Evolutionary conservation across 108 stramenopile genomes (phyloP).

Genomic region (Pseudonitzschia delicatissima): DNA sequence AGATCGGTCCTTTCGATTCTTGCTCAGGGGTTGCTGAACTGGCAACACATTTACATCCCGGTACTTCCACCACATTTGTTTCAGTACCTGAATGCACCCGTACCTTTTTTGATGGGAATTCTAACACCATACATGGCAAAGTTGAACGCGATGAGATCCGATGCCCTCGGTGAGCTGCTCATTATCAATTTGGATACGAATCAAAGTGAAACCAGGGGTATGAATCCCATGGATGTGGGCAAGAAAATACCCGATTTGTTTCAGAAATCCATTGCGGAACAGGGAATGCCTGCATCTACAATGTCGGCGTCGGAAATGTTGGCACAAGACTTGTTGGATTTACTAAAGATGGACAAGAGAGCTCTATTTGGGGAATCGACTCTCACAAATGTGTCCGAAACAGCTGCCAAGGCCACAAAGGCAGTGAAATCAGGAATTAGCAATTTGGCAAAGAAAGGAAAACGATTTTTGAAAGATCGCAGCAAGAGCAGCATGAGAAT

Average conservation of each 20-base stretch:
- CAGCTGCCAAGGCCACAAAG: conserved; percentile 59
- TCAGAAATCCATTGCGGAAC: conserved; percentile 9
- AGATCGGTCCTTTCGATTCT: conserved; percentile 63
- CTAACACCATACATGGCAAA: conserved; percentile 25
- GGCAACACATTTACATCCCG: conserved; percentile 81
- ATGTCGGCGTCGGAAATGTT: conserved; percentile 57
- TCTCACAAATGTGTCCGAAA: conserved; percentile 40
- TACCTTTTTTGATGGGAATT: conserved; percentile 79
- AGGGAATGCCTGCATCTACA: conserved; percentile 23
- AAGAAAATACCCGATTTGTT: conserved; percentile 51
- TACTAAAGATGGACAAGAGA: conserved; percentile 73
- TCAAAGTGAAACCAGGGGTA: conserved; percentile 66
- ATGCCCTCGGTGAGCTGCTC: conserved; percentile 73
- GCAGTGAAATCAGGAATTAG: conserved; percentile 41
- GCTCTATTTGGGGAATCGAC: conserved; percentile 51
- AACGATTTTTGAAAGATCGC: conserved; percentile 35
- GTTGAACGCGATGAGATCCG: conserved; percentile 33
- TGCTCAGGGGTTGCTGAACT: conserved; percentile 71
- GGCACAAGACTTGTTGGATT: conserved; percentile 71
- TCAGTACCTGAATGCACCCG: conserved; percentile 56
- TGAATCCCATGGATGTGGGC: conserved; percentile 34
- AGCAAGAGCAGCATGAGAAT: conserved; percentile 28
- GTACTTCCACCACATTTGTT: conserved; percentile 78
- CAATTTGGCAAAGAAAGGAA: conserved; percentile 30
- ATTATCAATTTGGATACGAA: conserved; percentile 74